Base-by-base conservation (phyloP, 1,284 basidiomycete species). In the Mycena sp. region DNA sequence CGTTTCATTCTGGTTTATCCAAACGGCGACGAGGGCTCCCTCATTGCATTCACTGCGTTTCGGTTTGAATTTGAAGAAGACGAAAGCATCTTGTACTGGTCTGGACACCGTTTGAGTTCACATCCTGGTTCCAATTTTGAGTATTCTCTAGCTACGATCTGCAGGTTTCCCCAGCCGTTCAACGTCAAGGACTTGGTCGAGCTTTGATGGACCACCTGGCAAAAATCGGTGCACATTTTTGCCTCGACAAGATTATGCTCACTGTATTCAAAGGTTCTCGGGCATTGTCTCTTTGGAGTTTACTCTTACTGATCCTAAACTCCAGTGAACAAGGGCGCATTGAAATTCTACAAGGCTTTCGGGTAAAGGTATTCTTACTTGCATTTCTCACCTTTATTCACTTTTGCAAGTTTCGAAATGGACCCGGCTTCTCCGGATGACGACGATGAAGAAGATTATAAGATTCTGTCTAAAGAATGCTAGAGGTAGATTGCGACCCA, bases 161-260 rank as follows among this genome's bases (percentile, higher is more conserved):
- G 7, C 92, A 93, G 70, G 82, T 92, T 6, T 74, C 76, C 0
- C 61, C 73, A 26, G 44, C 67, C 2, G 74, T 71, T 30, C 83
- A 82, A 68, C 77, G 87, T 9, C 74, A 74, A 35, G 90, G 90
- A 6, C 70, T 92, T 2, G 92, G 91, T 4, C 84, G 75, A 63
- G 71, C 73, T 45, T 72, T 93, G 49, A 78, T 88, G 67, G 71
- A 79, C 1, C 77, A 76, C 23, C 72, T 93, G n/a, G 73, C 73
- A 17, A 74, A 72, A 4, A 82, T 93, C 28, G 87, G 83, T 2
- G 70, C 68, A n/a, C 71, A 69, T 30, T 88, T 82, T 77, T 57
- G 70, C 0, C 91, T 93, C 88, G 73, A 85, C 37, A 89, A 87
- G 71, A 73, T 92, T 35, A 83, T 89, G 80, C 81, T 93, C n/a